These are phyloP conservation scores for Noccaea caerulescens DNA, from an alignment of 345 rosid species.

Conservation along the genomic window DNA sequence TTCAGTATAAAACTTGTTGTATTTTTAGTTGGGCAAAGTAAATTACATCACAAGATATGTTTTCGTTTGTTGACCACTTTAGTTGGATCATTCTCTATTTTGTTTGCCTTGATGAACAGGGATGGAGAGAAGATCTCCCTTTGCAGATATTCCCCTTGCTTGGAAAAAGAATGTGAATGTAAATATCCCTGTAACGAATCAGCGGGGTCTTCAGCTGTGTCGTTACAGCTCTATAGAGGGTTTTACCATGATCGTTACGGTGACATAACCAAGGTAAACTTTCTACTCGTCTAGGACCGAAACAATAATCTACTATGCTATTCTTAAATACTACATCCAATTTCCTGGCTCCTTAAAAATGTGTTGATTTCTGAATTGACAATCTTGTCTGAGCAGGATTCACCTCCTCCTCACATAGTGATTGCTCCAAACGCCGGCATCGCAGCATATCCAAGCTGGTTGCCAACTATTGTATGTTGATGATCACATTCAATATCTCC, in stretches of 20 bases:
- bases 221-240: constrained; percentile 68
- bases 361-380: constrained; percentile 22
- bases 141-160: constrained; percentile 55
- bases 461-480: constrained; percentile 70
- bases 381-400: constrained; percentile 52
- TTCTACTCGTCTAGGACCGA: neutral
- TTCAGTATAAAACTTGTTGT: neutral
- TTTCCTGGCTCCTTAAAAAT: neutral
- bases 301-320: neutral
- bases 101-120: constrained; percentile 45
- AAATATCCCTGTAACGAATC: constrained; percentile 32
- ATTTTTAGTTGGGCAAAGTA: neutral
- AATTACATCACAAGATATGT: constrained; percentile 1
- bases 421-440: constrained; percentile 89
- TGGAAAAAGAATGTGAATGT: constrained; percentile 64
- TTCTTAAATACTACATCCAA: constrained; percentile 2
- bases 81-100: constrained; percentile 1
- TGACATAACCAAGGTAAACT: constrained; percentile 56
- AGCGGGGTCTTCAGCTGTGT: constrained; percentile 48
- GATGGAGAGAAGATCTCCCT: constrained; percentile 65
- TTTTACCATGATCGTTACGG: constrained; percentile 72
- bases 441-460: constrained; percentile 87
- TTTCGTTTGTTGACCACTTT: too few species aligned
- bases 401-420: constrained; percentile 62
- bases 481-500: neutral